A percentile compares a stretch with the other conserved stretches of the same genome.
phyloP scores from a whole-genome alignment of 129 eudicot species.

The Artemisia tridentata region DNA sequence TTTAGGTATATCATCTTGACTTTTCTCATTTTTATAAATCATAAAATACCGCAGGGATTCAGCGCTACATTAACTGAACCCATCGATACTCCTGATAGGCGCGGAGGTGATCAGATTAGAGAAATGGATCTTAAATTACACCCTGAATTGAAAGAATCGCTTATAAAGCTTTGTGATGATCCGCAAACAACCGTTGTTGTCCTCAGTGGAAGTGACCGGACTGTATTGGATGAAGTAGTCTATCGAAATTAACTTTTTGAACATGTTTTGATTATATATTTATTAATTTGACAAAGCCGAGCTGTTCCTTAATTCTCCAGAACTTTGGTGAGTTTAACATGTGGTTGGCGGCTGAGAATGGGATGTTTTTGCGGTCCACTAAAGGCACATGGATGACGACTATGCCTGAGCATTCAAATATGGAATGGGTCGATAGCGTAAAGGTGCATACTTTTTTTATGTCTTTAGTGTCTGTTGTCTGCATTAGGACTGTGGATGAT shows the following conservation, averaged over 20 bases:
- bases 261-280: not conserved
- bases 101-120: slow-evolving; percentile 93
- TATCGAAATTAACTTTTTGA: not conserved
- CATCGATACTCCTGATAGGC: slow-evolving; percentile 75
- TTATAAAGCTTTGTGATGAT: slow-evolving; percentile 60
- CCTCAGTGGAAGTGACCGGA: slow-evolving; percentile 87
- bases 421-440: slow-evolving; percentile 93
- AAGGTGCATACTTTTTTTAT: slow-evolving; percentile 35
- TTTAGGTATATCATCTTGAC: not conserved
- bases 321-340: slow-evolving; percentile 73
- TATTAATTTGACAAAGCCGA: not conserved
- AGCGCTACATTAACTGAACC: slow-evolving; percentile 86
- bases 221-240: slow-evolving; percentile 69
- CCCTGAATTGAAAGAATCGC: slow-evolving; percentile 69
- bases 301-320: slow-evolving; percentile 37
- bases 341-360: slow-evolving; percentile 99
- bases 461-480: no score
- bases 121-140: slow-evolving; percentile 95
- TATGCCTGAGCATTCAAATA: slow-evolving; percentile 93
- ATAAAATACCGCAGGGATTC: slow-evolving; percentile 64
- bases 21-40: not conserved
- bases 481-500: no score
- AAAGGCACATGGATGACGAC: slow-evolving; percentile 93
- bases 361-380: slow-evolving; percentile 86
- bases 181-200: slow-evolving; percentile 82